A percentile compares a stretch with the other conserved stretches of the same genome.
phyloP scores from a whole-genome alignment of 495 filamentous ascomycete genomes.

The Schizothecium vesticola region DNA sequence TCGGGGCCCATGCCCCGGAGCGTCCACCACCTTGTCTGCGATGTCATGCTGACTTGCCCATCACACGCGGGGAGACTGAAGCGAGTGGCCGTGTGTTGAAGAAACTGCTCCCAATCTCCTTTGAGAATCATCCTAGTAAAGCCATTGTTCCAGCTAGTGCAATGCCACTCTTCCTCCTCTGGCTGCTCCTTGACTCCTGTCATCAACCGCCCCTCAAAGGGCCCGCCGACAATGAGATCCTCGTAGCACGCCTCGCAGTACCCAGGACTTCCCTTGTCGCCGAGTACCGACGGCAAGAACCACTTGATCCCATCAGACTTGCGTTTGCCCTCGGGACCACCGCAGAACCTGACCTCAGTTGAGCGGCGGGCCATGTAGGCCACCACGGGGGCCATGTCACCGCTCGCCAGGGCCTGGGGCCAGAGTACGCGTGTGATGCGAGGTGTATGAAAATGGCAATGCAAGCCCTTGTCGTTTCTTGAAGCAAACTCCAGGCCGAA shows the following conservation, averaged over 20 bases:
- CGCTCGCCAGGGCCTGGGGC: neutral
- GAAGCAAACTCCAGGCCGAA: neutral
- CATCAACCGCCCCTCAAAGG: neutral
- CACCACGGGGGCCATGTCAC: neutral
- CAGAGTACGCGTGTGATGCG: constrained; percentile 1
- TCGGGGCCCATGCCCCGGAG: neutral
- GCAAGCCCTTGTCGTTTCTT: neutral
- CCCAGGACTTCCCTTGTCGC: neutral
- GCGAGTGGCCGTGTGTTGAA: neutral
- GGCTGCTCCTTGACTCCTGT: neutral
- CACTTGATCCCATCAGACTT: constrained; percentile 1
- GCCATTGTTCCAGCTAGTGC: neutral
- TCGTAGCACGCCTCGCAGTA: constrained; percentile 4
- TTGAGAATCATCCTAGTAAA: constrained; percentile 1
- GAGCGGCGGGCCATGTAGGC: constrained; percentile 1
- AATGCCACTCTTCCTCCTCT: neutral
- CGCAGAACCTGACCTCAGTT: neutral
- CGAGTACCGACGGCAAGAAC: neutral
- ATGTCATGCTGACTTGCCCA: neutral
- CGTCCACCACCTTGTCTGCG: neutral
- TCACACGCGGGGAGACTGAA: neutral
- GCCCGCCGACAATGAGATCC: neutral
- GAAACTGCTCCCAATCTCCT: neutral
- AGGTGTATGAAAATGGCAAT: neutral
- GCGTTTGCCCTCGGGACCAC: neutral